A percentile compares a stretch with the other conserved stretches of the same genome.
phyloP scores from a whole-genome alignment of 257 asterid species.

The Salvia miltiorrhiza region DNA sequence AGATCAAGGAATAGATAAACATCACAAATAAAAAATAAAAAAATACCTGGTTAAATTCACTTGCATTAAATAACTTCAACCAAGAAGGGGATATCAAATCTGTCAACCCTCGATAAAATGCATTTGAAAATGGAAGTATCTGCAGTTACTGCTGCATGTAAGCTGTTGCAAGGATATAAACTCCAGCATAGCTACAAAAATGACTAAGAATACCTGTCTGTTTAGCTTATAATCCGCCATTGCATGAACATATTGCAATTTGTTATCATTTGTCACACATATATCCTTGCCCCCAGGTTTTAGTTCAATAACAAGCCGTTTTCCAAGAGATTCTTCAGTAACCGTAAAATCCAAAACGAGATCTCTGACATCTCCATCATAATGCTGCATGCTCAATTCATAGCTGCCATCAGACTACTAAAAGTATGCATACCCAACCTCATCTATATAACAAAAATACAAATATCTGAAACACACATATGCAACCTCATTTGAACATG shows the following conservation, averaged over 20 bases:
- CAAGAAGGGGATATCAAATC: constrained; percentile 94
- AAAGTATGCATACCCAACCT: constrained; percentile 16
- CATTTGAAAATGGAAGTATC: constrained; percentile 94
- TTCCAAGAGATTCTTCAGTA: constrained; percentile 86
- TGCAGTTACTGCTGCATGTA: constrained; percentile 40
- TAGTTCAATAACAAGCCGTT: constrained; percentile 70
- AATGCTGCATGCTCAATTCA: constrained; percentile 59
- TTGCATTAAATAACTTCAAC: constrained; percentile 90
- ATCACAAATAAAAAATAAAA: not conserved
- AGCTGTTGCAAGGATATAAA: constrained; percentile 27
- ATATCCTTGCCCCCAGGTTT: constrained; percentile 92
- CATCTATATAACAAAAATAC: not conserved
- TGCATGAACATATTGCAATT: constrained; percentile 93
- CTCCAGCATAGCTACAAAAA: constrained; percentile 15
- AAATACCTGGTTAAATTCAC: constrained; percentile 94
- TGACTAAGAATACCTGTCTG: constrained; percentile 63
- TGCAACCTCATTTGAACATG: constrained; percentile 14
- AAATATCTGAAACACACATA: not conserved
- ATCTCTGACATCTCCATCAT: constrained; percentile 81
- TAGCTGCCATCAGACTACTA: constrained; percentile 21
- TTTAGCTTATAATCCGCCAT: constrained; percentile 96
- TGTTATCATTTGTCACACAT: constrained; percentile 81
- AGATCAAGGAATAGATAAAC: constrained; percentile 8
- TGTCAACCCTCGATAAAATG: constrained; percentile 87
- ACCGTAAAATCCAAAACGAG: constrained; percentile 91